phyloP scores from a whole-genome alignment of 805 yeast species.

The Kuraishia piskuri region DNA sequence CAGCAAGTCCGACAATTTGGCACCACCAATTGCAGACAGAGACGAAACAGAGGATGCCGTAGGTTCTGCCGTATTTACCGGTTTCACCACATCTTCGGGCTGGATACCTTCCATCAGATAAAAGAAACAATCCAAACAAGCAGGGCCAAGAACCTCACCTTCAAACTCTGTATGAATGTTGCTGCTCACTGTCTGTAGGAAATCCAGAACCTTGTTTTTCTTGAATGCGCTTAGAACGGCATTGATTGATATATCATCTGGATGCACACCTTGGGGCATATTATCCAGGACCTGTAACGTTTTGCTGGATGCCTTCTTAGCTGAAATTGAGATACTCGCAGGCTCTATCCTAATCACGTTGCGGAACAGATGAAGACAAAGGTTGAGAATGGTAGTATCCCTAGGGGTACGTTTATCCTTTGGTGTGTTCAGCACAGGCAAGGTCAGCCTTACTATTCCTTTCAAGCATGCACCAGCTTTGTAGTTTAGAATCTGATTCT shows the following conservation, averaged over 20 bases:
- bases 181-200: slow-evolving; percentile 63
- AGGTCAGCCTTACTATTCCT: slow-evolving; percentile 60
- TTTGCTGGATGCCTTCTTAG: slow-evolving; percentile 27
- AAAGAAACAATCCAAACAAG: slow-evolving; percentile 63
- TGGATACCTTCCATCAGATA: slow-evolving; percentile 52
- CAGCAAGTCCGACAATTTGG: slow-evolving; percentile 39
- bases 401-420: slow-evolving; percentile 52
- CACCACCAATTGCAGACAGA: slow-evolving; percentile 26
- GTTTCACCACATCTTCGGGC: slow-evolving; percentile 21
- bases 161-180: slow-evolving; percentile 59
- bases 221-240: slow-evolving; percentile 50
- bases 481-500: slow-evolving; percentile 52
- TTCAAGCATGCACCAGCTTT: slow-evolving; percentile 54
- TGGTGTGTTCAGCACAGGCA: slow-evolving; percentile 46
- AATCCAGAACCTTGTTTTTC: slow-evolving; percentile 64
- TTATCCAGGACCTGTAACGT: slow-evolving; percentile 22
- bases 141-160: slow-evolving; percentile 47
- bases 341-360: slow-evolving; percentile 78
- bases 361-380: slow-evolving; percentile 67
- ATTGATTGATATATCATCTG: slow-evolving; percentile 62
- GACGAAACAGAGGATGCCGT: slow-evolving; percentile 1
- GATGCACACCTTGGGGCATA: slow-evolving; percentile 47
- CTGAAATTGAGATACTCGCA: slow-evolving; percentile 41
- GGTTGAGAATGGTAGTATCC: slow-evolving; percentile 64
- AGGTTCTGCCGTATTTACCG: neutral